Percentiles rank a stretch among this genome's conserved stretches.
phyloP scores from a whole-genome alignment of 2,329 filamentous ascomycete genomes.

The Claviceps purpurea region DNA sequence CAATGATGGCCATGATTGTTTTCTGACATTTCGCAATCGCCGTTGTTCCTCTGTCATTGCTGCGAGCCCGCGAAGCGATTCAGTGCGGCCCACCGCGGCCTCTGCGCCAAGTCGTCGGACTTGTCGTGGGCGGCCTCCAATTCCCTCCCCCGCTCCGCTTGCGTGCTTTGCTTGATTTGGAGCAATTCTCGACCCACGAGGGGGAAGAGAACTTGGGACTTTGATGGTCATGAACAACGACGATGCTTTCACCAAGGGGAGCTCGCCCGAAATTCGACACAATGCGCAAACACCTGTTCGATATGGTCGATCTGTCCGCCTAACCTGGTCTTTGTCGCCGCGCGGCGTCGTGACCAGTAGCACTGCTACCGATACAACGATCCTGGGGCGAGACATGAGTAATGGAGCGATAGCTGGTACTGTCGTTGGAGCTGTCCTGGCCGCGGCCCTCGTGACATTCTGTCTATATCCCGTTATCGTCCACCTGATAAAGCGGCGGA shows the following conservation, averaged over 20 bases:
- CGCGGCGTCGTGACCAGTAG: background rate
- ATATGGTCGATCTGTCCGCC: background rate
- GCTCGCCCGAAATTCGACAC: background rate
- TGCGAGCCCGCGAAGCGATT: background rate
- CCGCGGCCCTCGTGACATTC: slow-evolving; percentile 18
- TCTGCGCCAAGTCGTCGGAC: background rate
- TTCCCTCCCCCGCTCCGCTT: background rate
- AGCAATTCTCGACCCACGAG: background rate
- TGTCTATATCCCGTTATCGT: slow-evolving; percentile 28
- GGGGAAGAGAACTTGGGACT: background rate
- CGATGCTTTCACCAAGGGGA: background rate
- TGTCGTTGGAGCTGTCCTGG: slow-evolving; percentile 22
- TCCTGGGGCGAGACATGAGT: slow-evolving; percentile 17
- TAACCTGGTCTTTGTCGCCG: background rate
- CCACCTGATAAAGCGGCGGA: slow-evolving; percentile 17
- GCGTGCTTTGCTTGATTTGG: background rate
- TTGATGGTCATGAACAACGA: background rate
- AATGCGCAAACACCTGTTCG: background rate
- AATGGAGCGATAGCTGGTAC: slow-evolving; percentile 25
- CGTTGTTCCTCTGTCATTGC: background rate
- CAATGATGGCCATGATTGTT: background rate
- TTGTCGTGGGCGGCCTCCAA: background rate
- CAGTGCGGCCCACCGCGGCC: background rate
- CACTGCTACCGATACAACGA: slow-evolving; percentile 6
- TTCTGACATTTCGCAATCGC: background rate